Evolutionary conservation across 768 basidiomycete species (phyloP).

Genomic region (Rossbeevera mucosa): DNA sequence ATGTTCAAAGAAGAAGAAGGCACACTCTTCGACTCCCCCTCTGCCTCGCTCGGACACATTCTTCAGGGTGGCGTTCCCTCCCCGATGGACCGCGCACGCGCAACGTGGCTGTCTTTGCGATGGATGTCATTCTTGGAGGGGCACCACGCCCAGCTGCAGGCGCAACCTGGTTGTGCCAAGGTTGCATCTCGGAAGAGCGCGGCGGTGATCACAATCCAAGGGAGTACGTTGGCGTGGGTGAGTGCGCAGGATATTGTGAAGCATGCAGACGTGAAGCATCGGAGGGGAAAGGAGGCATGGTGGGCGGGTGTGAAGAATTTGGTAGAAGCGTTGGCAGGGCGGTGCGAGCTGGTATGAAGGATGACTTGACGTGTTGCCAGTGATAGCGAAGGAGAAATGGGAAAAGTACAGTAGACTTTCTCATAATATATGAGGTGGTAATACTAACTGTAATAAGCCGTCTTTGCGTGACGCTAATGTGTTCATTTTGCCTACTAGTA

Average conservation of each 20-base stretch:
- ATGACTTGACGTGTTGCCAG: background rate
- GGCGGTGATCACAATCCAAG: slow-evolving; percentile 89
- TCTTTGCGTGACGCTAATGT: too few relatives aligned
- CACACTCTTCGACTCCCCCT: slow-evolving; percentile 85
- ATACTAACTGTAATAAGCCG: too few relatives aligned
- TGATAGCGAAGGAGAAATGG: background rate
- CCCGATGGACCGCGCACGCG: slow-evolving; percentile 88
- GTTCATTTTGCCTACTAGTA: too few relatives aligned
- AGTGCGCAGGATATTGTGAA: slow-evolving; percentile 77
- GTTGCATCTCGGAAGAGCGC: slow-evolving; percentile 63
- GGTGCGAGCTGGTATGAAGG: slow-evolving; percentile 48
- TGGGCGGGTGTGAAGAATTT: slow-evolving; percentile 69
- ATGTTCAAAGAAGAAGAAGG: slow-evolving; percentile 97
- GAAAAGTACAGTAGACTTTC: too few relatives aligned
- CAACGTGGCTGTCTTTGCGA: slow-evolving; percentile 81
- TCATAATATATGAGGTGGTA: too few relatives aligned
- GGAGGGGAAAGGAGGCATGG: slow-evolving; percentile 75
- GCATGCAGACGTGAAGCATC: slow-evolving; percentile 88
- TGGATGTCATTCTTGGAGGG: slow-evolving; percentile 94
- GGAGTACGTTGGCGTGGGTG: slow-evolving; percentile 75
- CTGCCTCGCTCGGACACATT: slow-evolving; percentile 95
- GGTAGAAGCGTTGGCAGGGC: slow-evolving; percentile 68
- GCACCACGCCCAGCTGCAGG: slow-evolving; percentile 56
- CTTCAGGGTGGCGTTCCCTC: slow-evolving; percentile 95
- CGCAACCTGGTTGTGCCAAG: slow-evolving; percentile 49